Percentiles rank a stretch among this genome's conserved stretches.
Evolutionary conservation across 1,284 basidiomycete genomes (phyloP).

Genomic region (Malassezia yamatoensis): DNA sequence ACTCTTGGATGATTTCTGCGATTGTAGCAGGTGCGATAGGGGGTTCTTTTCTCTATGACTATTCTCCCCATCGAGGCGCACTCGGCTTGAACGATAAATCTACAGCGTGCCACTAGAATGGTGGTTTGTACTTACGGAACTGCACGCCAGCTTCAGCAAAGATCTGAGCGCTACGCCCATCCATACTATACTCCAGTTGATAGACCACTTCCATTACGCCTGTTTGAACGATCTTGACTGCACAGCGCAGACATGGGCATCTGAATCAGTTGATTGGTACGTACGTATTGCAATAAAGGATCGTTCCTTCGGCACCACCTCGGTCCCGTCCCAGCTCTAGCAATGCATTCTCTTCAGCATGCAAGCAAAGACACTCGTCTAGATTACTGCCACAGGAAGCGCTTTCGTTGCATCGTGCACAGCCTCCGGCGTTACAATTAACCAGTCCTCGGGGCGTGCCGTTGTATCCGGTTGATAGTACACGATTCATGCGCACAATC

Average conservation of each 20-base stretch:
- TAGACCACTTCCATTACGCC: slow-evolving; percentile 90
- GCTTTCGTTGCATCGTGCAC: slow-evolving; percentile 37
- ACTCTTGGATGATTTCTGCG: slow-evolving; percentile 24
- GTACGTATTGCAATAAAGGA: slow-evolving; percentile 74
- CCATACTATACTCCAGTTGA: slow-evolving; percentile 69
- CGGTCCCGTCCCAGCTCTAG: slow-evolving; percentile 71
- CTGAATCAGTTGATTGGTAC: slow-evolving; percentile 51
- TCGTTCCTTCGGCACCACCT: slow-evolving; percentile 55
- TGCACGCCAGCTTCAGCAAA: slow-evolving; percentile 49
- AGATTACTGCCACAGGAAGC: slow-evolving; percentile 53
- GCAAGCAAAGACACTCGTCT: slow-evolving; percentile 82
- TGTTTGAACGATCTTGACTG: slow-evolving; percentile 91
- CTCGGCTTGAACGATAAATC: neutral
- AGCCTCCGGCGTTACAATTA: slow-evolving; percentile 48
- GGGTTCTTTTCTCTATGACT: slow-evolving; percentile 3
- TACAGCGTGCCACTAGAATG: slow-evolving; percentile 8
- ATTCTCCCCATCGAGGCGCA: neutral
- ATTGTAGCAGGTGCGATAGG: slow-evolving; percentile 22
- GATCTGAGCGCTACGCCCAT: slow-evolving; percentile 49
- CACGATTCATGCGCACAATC: slow-evolving; percentile 67
- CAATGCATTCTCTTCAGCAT: slow-evolving; percentile 96
- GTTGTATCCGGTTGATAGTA: slow-evolving; percentile 96
- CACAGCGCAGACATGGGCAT: slow-evolving; percentile 92
- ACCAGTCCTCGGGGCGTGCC: slow-evolving; percentile 79
- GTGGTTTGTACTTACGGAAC: slow-evolving; percentile 33